Conservation (phyloP, 371 early-diverging fungal genomes). For the Sporodiniella umbellata region DNA sequence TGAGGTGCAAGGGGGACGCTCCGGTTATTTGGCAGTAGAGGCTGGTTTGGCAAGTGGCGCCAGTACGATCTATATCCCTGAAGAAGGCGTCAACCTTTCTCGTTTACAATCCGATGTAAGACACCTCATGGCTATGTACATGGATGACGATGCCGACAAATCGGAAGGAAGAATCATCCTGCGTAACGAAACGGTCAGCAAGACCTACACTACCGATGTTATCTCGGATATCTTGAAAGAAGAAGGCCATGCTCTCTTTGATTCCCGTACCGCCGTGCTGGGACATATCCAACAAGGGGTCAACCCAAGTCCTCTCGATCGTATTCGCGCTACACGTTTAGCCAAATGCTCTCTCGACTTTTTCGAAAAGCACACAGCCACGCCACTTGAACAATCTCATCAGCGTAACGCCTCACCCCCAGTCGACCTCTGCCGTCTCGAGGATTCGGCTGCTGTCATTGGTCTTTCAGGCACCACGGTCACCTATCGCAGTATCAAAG, state of each 20-base stretch:
- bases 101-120: slow-evolving; percentile 80
- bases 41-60: slow-evolving; percentile 94
- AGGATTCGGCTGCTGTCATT: slow-evolving; percentile 74
- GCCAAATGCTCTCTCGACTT: slow-evolving; percentile 74
- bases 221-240: slow-evolving; percentile 87
- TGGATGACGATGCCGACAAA: slow-evolving; percentile 61
- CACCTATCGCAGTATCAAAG: slow-evolving; percentile 68
- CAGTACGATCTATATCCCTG: slow-evolving; percentile 94
- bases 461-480: slow-evolving; percentile 81
- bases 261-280: slow-evolving; percentile 89
- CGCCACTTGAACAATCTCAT: slow-evolving; percentile 16
- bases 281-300: slow-evolving; percentile 98
- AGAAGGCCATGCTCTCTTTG: slow-evolving; percentile 90
- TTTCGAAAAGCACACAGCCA: slow-evolving; percentile 45
- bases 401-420: slow-evolving; percentile 33
- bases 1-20: slow-evolving; percentile 97
- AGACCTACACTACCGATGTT: slow-evolving; percentile 91
- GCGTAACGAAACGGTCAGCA: slow-evolving; percentile 79
- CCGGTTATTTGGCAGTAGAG: slow-evolving; percentile 94
- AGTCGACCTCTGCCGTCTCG: slow-evolving; percentile 56
- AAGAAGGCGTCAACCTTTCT: slow-evolving; percentile 83
- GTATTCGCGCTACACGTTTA: slow-evolving; percentile 87
- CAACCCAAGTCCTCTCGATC: slow-evolving; percentile 94
- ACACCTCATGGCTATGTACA: slow-evolving; percentile 76
- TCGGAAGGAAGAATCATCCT: slow-evolving; percentile 48